Percentiles rank a stretch among this genome's conserved stretches.
Evolutionary conservation across 1,139 yeast genomes (phyloP).

Genomic region (Neolecta irregularis): DNA sequence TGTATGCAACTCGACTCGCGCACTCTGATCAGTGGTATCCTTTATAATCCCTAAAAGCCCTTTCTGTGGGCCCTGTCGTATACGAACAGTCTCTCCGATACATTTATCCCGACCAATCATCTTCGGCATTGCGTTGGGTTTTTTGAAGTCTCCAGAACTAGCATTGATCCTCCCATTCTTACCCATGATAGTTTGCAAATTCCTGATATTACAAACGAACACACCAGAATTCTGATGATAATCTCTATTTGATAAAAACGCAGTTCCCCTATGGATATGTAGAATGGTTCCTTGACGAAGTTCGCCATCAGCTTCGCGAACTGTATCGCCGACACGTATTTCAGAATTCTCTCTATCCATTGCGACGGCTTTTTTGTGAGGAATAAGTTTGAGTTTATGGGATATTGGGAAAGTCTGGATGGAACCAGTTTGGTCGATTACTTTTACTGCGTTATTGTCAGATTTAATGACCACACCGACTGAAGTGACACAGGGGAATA

Average conservation of each 20-base stretch:
- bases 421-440: constrained; percentile 72
- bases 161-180: constrained; percentile 48
- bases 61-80: constrained; percentile 74
- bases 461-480: constrained; percentile 86
- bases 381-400: no score
- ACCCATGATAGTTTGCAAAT: constrained; percentile 70
- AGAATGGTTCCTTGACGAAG: constrained; percentile 75
- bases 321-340: constrained; percentile 78
- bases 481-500: constrained; percentile 58
- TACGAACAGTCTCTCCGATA: constrained; percentile 68
- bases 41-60: constrained; percentile 88
- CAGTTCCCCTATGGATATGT: constrained; percentile 65
- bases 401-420: no score
- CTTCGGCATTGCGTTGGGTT: constrained; percentile 30
- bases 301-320: constrained; percentile 64
- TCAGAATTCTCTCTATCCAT: constrained; percentile 79
- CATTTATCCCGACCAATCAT: constrained; percentile 67
- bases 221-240: constrained; percentile 81
- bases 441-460: constrained; percentile 69
- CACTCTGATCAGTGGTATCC: constrained; percentile 81
- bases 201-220: constrained; percentile 60
- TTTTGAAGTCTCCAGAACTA: constrained; percentile 17
- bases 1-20: constrained; percentile 86
- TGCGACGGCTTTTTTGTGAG: constrained; percentile 50
- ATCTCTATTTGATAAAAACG: constrained; percentile 68